Base-by-base conservation (phyloP, 495 filamentous ascomycete species). In the Aspergillus bridgeri region DNA sequence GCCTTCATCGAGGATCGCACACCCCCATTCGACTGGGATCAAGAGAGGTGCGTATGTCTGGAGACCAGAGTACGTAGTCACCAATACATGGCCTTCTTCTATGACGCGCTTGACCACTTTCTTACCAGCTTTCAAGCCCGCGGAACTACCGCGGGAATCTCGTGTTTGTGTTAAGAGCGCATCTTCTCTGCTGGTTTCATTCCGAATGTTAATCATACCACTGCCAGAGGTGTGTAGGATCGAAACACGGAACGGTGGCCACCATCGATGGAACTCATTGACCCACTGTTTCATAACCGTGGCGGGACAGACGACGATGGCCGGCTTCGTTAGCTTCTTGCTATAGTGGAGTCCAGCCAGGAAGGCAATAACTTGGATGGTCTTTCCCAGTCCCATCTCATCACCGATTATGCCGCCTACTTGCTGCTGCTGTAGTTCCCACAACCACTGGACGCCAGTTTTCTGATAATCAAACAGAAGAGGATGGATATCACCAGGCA, bases 361-460 rank as follows among this genome's bases (percentile, higher is more conserved):
- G 64, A 96, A 96, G 0, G 93, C 86, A 49, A 98, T 96, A 50
- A 90, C 78, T 69, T 97, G 93, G 23, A 98, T 89, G 0, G 94
- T 98, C 72, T 98, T 98, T 11, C 94, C 94, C 15, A 98, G 79
- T 0, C 94, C 94, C 94, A 98, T 98, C 76, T 98, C 94, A 62
- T 98, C 94, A 6, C 92, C 94, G 49, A 98, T 81, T 54, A 98
- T 98, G 15, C 94, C 94, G 21, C 94, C 94, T 24, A 96, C 91
- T 60, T 88, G 80, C 68, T 96, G 89, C 44, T 84, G 78, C 68
- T 96, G 92, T 17, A 98, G 75, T 71, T 98, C 92, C 73, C 90
- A 91, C n/a, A 98, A 79, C 94, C 94, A 98, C 66, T 95, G 89
- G 3, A 98, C 91, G 15, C 92, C 90, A 2, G 90, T 95, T 66